Base-by-base conservation (phyloP, 108 stramenopile genomes). In the Stephanodiscus minutulus region DNA sequence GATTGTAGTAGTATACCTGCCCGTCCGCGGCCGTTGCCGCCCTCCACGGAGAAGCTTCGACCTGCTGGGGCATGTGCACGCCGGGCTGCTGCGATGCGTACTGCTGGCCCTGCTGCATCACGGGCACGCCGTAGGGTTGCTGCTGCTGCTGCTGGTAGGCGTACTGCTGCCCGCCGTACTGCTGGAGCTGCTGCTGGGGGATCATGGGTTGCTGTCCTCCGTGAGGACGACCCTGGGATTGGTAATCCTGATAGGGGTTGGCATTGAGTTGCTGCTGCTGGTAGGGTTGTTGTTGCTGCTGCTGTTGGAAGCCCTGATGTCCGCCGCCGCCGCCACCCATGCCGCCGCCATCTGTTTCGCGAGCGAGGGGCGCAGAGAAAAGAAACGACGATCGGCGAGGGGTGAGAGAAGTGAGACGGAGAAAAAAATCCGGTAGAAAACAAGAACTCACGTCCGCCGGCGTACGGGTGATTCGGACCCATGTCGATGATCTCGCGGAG, bases 1-100 rank as follows among this genome's bases (percentile, higher is more conserved):
- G 86, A 68, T 97, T 95, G 87, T 94, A 97, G 54, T 95, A 97
- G 72, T 97, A 97, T 33, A 88, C 61, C 74, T 95, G 92, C 22
- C 94, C 94, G 73, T 93, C 89, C 20, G 85, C 81, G 12, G 88
- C 70, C 17, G 86, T 76, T 47, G 87, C 85, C 17, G 86, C 70
- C 63, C 86, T 83, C 92, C 92, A 93, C 6, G 73, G 79, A 47
- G 84, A 85, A 13, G 61, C 64, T 41, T 72, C 68, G 27, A 60
- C 69, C 57, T 61, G 80, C 61, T 43, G 59, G 59, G 50, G 52
- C 31, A 71, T 36, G 20, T 59, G 73, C 15, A 44, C 29, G 27
- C 47, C 57, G 7, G 12, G 36, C 1, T 66, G 76, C 37, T 56
- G 52, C 25, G 25, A 25, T 0, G 68, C 68, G 49, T 71, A 22